phyloP scores from a whole-genome alignment of 2,329 filamentous ascomycete species.

The Lachnellula arida region DNA sequence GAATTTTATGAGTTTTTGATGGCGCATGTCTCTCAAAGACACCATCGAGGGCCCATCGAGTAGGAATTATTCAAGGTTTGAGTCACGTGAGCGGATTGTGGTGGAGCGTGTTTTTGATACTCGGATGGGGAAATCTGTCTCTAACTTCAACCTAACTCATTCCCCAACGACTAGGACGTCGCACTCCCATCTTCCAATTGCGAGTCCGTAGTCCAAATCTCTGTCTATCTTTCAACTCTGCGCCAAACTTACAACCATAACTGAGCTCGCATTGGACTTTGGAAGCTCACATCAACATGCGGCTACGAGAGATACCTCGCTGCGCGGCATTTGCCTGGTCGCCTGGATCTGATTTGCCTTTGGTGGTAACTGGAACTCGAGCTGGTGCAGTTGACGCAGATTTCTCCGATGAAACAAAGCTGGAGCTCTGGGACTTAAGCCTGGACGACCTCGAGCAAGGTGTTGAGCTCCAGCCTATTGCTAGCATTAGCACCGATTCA shows the following conservation, averaged over 20 bases:
- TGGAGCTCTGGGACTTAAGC: slow-evolving; percentile 93
- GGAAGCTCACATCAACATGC: slow-evolving; percentile 64
- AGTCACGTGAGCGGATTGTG: neutral
- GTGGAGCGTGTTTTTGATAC: neutral
- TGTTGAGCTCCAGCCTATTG: slow-evolving; percentile 79
- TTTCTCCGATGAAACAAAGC: slow-evolving; percentile 94
- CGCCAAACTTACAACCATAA: slow-evolving; percentile 1
- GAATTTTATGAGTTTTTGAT: neutral
- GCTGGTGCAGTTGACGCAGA: slow-evolving; percentile 94
- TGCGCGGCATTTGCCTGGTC: slow-evolving; percentile 98
- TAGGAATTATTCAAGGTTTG: neutral
- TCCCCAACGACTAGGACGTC: slow-evolving; percentile 9
- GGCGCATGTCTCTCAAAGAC: neutral
- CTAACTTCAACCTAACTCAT: slow-evolving; percentile 3
- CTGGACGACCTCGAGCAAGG: slow-evolving; percentile 72
- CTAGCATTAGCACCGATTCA: slow-evolving; percentile 80
- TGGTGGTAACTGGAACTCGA: slow-evolving; percentile 88
- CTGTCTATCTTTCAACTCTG: slow-evolving; percentile 3
- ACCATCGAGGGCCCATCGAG: neutral
- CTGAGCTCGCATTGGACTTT: slow-evolving; percentile 10
- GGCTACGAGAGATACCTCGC: slow-evolving; percentile 90
- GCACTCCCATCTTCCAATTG: slow-evolving; percentile 17
- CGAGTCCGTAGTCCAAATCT: slow-evolving; percentile 8
- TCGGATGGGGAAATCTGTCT: neutral
- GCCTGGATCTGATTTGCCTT: slow-evolving; percentile 69